Evolutionary conservation across 768 basidiomycete species (phyloP), one percentile per base, ranked within the genome.

Genomic region (Panaeolus cyanescens): DNA sequence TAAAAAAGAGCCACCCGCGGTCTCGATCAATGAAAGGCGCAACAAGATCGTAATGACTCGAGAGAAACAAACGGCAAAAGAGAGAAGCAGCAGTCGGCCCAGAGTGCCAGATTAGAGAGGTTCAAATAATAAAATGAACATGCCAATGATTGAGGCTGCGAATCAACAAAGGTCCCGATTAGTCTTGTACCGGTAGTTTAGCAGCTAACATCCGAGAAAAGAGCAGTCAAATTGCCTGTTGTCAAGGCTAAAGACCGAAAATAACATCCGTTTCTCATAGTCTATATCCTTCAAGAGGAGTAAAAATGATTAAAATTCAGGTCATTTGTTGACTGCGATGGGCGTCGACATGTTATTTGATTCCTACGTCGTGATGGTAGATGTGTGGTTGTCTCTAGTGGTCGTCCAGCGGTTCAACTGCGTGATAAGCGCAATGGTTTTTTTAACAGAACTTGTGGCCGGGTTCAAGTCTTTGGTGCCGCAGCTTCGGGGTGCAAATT

Each of bases 161-260:
- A 60, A 45, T 40, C 19, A 58, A 56, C 25, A 53, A 40, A 20
- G 40, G 56, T 31, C 59, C 63, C 59, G 53, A 58, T 64, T 60
- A 55, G 63, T 64, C 31, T 15, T 56, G 32, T 17, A 33, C 32
- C 40, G 54, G 50, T 53, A 36, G 36, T 59, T 45, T 50, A 45
- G 56, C 56, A 28, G 10, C 45, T 3, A 30, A 9, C 22, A 42
- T 42, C 40, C 40, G 40, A 42, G 39, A 20, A 42, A 50, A 50
- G 45, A 5, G 22, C 25, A 25, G 20, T 42, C 20, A 50, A 50
- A 15, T 15, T 13, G 45, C 25, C 45, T 13, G 45, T 50, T 50
- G 45, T 50, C 45, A 50, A 30, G 45, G 45, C 45, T 28, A 28
- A 50, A 28, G 3, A 50, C 45, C 45, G 19, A 28, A 50, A 50